Evolutionary conservation across 2,329 filamentous ascomycete genomes (phyloP).

Genomic region (Alternaria sp.): DNA sequence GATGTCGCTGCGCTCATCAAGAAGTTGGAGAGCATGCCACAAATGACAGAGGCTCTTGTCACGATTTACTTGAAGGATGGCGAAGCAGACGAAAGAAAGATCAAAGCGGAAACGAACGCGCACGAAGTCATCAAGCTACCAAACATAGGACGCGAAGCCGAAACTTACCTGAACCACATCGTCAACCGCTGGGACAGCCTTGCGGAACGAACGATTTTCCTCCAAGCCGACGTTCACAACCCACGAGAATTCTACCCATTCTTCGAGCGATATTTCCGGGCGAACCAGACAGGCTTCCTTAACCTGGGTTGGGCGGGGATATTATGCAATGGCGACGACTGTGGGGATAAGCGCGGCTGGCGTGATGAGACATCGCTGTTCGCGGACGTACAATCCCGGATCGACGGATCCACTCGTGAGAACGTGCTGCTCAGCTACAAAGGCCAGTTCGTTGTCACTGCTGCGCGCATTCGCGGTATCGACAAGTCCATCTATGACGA

Average conservation of each 20-base stretch:
- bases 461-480: constrained; percentile 50
- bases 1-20: constrained; percentile 32
- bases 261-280: constrained; percentile 48
- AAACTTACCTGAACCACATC: constrained; percentile 57
- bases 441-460: constrained; percentile 57
- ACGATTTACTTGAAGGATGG: constrained; percentile 45
- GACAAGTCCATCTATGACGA: constrained; percentile 44
- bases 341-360: constrained; percentile 51
- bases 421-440: constrained; percentile 53
- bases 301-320: constrained; percentile 50
- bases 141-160: constrained; percentile 55
- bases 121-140: constrained; percentile 31
- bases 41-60: constrained; percentile 25
- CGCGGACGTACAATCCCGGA: constrained; percentile 42
- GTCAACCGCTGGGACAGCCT: constrained; percentile 51
- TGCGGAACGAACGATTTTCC: constrained; percentile 55
- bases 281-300: constrained; percentile 52
- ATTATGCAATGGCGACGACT: constrained; percentile 50
- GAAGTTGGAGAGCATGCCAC: constrained; percentile 25
- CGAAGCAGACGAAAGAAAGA: constrained; percentile 23
- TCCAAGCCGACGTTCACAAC: constrained; percentile 55
- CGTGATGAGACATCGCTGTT: constrained; percentile 49
- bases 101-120: constrained; percentile 33
- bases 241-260: constrained; percentile 45
- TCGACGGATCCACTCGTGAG: constrained; percentile 34